These are phyloP conservation scores for Wickerhamiella domercqiae DNA, from an alignment of 805 yeast genomes.

Conservation along the genomic window DNA sequence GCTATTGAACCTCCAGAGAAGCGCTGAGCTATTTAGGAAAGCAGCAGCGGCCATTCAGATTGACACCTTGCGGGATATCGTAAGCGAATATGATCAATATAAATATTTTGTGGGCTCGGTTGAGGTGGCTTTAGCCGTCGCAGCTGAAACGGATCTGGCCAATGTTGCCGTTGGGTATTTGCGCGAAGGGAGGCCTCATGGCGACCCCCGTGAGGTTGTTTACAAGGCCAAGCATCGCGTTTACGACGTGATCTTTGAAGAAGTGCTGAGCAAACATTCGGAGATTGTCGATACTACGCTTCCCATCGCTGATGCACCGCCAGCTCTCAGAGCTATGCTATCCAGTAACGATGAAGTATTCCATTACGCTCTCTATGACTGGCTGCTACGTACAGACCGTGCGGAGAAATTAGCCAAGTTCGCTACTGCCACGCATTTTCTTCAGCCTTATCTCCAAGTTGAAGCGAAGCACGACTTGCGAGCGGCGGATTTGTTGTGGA, in stretches of 20 bases:
- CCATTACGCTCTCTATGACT: slow-evolving; percentile 82
- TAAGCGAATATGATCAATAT: slow-evolving; percentile 58
- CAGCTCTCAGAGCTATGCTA: slow-evolving; percentile 60
- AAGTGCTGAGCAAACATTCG: slow-evolving; percentile 40
- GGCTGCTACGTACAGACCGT: slow-evolving; percentile 69
- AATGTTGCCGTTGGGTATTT: slow-evolving; percentile 43
- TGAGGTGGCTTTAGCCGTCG: slow-evolving; percentile 62
- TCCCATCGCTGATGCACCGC: slow-evolving; percentile 31
- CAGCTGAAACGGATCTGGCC: slow-evolving; percentile 49
- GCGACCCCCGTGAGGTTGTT: slow-evolving; percentile 36
- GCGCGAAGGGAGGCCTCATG: slow-evolving; percentile 34
- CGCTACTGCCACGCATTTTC: slow-evolving; percentile 68
- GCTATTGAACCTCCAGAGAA: slow-evolving; percentile 50
- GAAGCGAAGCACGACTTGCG: slow-evolving; percentile 39
- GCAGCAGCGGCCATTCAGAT: slow-evolving; percentile 64
- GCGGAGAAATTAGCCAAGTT: slow-evolving; percentile 65
- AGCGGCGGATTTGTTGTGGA: slow-evolving; percentile 75
- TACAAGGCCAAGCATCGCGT: slow-evolving; percentile 41
- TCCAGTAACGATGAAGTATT: slow-evolving; percentile 66
- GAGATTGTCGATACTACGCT: slow-evolving; percentile 35
- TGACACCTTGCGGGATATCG: slow-evolving; percentile 70
- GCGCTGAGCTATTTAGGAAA: slow-evolving; percentile 61
- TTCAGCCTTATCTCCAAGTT: slow-evolving; percentile 54
- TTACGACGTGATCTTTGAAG: slow-evolving; percentile 55
- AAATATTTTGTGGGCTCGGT: slow-evolving; percentile 77